Conservation (phyloP, 139 green algal species). For the Ettlia oleoabundans region DNA sequence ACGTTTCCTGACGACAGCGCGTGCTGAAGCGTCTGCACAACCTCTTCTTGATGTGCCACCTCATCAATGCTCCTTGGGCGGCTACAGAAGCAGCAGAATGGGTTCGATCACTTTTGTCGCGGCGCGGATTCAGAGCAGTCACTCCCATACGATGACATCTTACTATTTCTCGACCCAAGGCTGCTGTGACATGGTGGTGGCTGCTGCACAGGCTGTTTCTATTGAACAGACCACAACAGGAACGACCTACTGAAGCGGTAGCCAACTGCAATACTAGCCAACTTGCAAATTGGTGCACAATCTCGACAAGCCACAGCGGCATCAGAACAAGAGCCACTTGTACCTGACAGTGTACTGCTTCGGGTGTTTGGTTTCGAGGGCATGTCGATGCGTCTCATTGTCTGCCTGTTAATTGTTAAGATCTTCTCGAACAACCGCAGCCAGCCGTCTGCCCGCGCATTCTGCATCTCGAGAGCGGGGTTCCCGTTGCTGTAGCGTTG, state of each 20-base stretch:
- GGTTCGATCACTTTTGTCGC: background rate
- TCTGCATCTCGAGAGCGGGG: background rate
- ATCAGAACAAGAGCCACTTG: no score
- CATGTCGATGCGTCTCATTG: no score
- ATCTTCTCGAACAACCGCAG: no score
- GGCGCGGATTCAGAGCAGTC: background rate
- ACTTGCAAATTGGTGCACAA: no score
- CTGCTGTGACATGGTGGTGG: slow-evolving; percentile 15
- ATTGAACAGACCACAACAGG: background rate
- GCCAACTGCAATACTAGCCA: no score
- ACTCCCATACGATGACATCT: background rate
- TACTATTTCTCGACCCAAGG: slow-evolving; percentile 89
- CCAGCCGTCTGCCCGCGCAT: background rate
- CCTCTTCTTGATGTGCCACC: slow-evolving; percentile 95
- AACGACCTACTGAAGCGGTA: no score
- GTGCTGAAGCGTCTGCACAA: slow-evolving; percentile 86
- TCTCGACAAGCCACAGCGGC: no score
- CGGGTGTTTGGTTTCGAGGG: no score
- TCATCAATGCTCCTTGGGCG: slow-evolving; percentile 88
- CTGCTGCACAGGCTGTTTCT: background rate
- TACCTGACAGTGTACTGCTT: no score
- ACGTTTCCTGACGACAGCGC: slow-evolving; percentile 90
- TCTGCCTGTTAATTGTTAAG: no score
- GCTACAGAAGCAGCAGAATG: slow-evolving; percentile 52
- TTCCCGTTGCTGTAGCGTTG: background rate